Conservation (phyloP, 352 stramenopile species). For the Globisporangium cederbergense region DNA sequence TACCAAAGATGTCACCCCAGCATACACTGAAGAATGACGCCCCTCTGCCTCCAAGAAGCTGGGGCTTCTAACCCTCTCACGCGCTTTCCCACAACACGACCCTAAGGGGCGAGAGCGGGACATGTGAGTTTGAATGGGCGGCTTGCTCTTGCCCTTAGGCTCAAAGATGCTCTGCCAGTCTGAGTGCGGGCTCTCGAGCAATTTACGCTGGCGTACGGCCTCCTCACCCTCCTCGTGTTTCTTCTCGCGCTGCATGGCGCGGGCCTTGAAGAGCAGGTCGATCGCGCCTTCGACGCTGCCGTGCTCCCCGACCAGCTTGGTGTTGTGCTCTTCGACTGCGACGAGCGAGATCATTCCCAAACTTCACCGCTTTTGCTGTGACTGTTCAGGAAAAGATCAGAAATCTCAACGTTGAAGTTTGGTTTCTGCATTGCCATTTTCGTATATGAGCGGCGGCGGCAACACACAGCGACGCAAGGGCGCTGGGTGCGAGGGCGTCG, state of each 20-base stretch:
- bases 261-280: conserved; percentile 51
- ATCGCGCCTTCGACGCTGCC: conserved; percentile 66
- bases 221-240: conserved; percentile 35
- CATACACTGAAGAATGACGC: no score
- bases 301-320: conserved; percentile 54
- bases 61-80: no score
- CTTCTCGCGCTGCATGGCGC: conserved; percentile 54
- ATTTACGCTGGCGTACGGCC: conserved; percentile 22
- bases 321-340: conserved; percentile 21
- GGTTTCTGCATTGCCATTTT: not conserved
- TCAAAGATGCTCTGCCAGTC: conserved; percentile 43
- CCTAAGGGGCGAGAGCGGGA: no score
- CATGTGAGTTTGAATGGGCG: not conserved
- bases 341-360: no score
- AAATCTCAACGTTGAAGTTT: not conserved
- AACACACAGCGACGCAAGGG: conserved; percentile 28
- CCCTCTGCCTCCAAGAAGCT: no score
- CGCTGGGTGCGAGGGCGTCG: conserved; percentile 54
- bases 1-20: no score
- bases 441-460: not conserved
- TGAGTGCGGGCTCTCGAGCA: conserved; percentile 23
- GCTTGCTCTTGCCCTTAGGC: conserved; percentile 18
- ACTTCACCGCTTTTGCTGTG: no score
- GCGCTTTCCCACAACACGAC: no score
- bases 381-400: no score